A percentile compares a stretch with the other conserved stretches of the same genome.
Conservation (phyloP, 805 yeast genomes). For the Yamadazyma paraphyllophila region DNA sequence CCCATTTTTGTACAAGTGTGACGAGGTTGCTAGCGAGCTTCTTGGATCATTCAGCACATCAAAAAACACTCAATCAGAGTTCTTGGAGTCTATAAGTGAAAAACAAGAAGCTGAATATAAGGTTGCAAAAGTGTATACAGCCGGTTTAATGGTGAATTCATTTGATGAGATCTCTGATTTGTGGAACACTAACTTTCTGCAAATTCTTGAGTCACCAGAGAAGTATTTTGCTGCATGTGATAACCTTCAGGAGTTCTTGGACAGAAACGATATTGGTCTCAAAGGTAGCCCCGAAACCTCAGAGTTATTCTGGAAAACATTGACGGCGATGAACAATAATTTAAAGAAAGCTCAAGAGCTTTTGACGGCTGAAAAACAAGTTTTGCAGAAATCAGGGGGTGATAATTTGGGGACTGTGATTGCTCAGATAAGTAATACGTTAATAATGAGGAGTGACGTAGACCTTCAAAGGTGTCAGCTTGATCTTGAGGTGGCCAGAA, state of each 20-base stretch:
- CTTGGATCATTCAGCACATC: constrained; percentile 17
- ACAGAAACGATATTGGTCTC: constrained; percentile 26
- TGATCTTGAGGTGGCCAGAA: constrained; percentile 26
- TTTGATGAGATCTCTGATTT: constrained; percentile 23
- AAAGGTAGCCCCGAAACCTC: constrained; percentile 12
- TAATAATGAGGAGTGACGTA: constrained; percentile 52
- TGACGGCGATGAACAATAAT: constrained; percentile 34
- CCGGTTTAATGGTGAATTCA: constrained; percentile 25
- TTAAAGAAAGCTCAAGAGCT: constrained; percentile 41
- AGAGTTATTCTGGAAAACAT: constrained; percentile 36
- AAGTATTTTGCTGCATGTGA: constrained; percentile 43
- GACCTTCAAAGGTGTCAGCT: constrained; percentile 49
- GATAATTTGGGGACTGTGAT: constrained; percentile 31
- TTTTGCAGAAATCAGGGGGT: constrained; percentile 15
- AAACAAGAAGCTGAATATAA: constrained; percentile 30
- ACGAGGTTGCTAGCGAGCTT: constrained; percentile 20
- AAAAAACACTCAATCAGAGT: constrained; percentile 16
- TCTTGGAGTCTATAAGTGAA: constrained; percentile 26
- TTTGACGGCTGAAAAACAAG: constrained; percentile 19
- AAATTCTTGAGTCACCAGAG: constrained; percentile 31
- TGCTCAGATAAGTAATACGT: constrained; percentile 39
- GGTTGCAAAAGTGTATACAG: constrained; percentile 26
- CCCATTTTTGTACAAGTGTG: constrained; percentile 21
- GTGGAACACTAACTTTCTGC: constrained; percentile 28
- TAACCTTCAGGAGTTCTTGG: constrained; percentile 43